Conservation (phyloP, 768 basidiomycete species). For the Scleroderma citrinum region DNA sequence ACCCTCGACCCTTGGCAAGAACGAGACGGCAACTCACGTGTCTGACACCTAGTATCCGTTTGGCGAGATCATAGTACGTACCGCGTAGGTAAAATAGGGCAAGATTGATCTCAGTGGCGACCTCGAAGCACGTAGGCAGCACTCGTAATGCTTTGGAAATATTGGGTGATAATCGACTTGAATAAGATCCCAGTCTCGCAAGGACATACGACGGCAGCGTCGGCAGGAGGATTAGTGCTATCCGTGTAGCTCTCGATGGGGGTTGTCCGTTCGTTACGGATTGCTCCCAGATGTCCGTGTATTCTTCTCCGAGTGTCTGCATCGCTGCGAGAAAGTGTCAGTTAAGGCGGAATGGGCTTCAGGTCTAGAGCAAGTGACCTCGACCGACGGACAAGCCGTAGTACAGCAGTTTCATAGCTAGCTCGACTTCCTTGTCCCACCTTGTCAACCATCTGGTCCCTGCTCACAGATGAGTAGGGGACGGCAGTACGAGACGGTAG, state of each 20-base stretch:
- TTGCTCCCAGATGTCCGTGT: constrained; percentile 79
- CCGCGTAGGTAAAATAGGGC: constrained; percentile 78
- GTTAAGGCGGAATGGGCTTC: neutral
- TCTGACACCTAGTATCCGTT: constrained; percentile 59
- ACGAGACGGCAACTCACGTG: constrained; percentile 43
- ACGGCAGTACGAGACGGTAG: constrained; percentile 3
- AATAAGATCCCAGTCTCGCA: constrained; percentile 40
- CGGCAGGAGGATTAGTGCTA: constrained; percentile 58
- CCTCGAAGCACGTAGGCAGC: constrained; percentile 49
- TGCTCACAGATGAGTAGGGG: constrained; percentile 25
- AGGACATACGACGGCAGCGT: constrained; percentile 60
- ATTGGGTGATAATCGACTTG: constrained; percentile 29
- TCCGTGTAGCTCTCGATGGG: constrained; percentile 42
- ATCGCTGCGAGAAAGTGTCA: constrained; percentile 40
- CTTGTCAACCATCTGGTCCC: constrained; percentile 75
- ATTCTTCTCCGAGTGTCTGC: constrained; percentile 89
- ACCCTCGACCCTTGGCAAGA: constrained; percentile 7
- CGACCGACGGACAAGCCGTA: constrained; percentile 69
- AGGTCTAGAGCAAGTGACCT: constrained; percentile 37
- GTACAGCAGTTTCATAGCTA: constrained; percentile 62
- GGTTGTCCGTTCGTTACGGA: constrained; percentile 35
- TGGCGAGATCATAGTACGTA: constrained; percentile 68
- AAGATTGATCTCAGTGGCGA: constrained; percentile 65
- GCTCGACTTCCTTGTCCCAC: constrained; percentile 78
- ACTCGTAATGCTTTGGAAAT: constrained; percentile 26